Percentiles rank a stretch among this genome's conserved stretches.
Evolutionary conservation across 345 rosid genomes (phyloP).

Genomic region (Carallia brachiata): DNA sequence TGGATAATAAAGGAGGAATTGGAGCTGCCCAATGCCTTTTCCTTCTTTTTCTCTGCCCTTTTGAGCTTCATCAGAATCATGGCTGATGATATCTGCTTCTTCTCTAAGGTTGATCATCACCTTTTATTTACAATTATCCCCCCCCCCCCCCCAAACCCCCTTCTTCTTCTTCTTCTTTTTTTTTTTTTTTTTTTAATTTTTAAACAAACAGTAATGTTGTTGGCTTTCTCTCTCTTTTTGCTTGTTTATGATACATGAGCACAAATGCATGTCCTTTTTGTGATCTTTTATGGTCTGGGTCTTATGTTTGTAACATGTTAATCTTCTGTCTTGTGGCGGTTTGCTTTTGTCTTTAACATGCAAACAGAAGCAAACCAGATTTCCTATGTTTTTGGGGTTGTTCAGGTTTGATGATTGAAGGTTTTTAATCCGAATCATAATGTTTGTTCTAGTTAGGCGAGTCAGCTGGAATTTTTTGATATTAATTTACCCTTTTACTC

Average conservation of each 20-base stretch:
- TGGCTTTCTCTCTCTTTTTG: background rate
- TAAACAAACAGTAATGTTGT: background rate
- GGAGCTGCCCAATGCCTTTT: conserved; percentile 53
- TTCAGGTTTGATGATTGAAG: background rate
- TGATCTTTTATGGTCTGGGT: conserved; percentile 35
- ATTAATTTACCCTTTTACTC: conserved; percentile 4
- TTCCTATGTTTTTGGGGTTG: conserved; percentile 15
- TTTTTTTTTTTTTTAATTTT: background rate
- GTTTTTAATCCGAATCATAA: background rate
- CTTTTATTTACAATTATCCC: background rate
- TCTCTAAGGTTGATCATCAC: conserved; percentile 53
- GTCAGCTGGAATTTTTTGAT: too few species aligned
- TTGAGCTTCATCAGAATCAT: conserved; percentile 46
- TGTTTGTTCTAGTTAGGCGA: background rate
- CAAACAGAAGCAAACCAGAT: conserved; percentile 29
- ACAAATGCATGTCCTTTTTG: background rate
- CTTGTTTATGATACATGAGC: background rate
- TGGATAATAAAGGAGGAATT: background rate
- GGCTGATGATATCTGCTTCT: conserved; percentile 76
- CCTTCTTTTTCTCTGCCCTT: conserved; percentile 23
- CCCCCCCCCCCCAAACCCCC: background rate
- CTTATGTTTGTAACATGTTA: conserved; percentile 6
- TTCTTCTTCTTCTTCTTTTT: background rate
- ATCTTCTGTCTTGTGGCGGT: conserved; percentile 16
- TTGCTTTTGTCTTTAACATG: conserved; percentile 12